A percentile compares a stretch with the other conserved stretches of the same genome.
phyloP scores from a whole-genome alignment of 768 basidiomycete genomes.

The Pseudohyphozyma bogoriensis region DNA sequence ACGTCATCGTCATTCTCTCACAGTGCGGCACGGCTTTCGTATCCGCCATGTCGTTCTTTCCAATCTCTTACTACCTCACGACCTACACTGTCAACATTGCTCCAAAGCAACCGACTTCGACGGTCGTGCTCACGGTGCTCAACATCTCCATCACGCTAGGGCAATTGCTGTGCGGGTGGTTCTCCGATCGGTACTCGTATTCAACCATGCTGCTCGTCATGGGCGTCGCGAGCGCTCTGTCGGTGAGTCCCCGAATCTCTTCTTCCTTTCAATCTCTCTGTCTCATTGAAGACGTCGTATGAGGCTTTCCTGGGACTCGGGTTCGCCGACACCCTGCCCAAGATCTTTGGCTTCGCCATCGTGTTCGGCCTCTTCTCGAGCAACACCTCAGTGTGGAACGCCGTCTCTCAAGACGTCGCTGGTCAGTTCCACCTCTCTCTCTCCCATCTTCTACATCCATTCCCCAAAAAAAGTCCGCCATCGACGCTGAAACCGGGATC shows the following conservation, averaged over 20 bases:
- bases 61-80: constrained; percentile 20
- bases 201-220: neutral
- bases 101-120: neutral
- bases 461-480: neutral
- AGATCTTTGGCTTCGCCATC: constrained; percentile 4
- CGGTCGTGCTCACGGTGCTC: constrained; percentile 11
- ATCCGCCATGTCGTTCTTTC: constrained; percentile 15
- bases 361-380: neutral
- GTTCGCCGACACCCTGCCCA: neutral
- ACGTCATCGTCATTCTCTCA: neutral
- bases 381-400: neutral
- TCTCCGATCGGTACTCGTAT: neutral
- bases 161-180: constrained; percentile 3
- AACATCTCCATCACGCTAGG: constrained; percentile 11
- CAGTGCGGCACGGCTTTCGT: constrained; percentile 5
- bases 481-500: no score
- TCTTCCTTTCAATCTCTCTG: neutral
- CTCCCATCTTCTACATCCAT: neutral
- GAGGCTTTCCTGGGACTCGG: constrained; percentile 4
- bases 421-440: neutral
- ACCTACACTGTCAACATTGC: constrained; percentile 15
- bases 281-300: neutral
- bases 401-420: neutral
- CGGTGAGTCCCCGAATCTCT: neutral
- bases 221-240: constrained; percentile 1